Percentiles rank a stretch among this genome's conserved stretches.
phyloP scores from a whole-genome alignment of 169 alveolate genomes.

The Cryptosporidium sp. region DNA sequence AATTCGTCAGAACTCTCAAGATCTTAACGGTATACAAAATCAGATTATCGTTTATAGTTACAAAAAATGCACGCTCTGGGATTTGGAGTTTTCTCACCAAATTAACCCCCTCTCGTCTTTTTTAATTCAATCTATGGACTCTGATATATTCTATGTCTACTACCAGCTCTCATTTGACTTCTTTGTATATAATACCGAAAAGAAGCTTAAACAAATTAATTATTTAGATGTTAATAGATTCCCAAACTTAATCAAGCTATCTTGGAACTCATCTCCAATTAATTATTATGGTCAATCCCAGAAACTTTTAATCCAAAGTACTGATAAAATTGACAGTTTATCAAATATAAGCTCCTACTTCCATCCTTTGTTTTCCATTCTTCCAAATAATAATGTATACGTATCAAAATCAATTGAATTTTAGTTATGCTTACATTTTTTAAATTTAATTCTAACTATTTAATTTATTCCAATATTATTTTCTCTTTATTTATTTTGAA shows the following conservation, averaged over 20 bases:
- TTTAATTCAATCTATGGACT: constrained; percentile 1
- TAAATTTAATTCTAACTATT: neutral
- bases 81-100: constrained; percentile 41
- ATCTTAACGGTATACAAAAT: neutral
- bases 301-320: neutral
- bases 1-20: neutral
- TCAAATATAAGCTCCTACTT: neutral
- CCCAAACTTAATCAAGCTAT: constrained; percentile 22
- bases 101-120: constrained; percentile 15
- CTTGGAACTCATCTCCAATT: constrained; percentile 61
- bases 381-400: neutral
- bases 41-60: constrained; percentile 2
- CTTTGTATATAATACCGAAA: constrained; percentile 24
- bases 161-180: constrained; percentile 49
- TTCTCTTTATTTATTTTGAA: neutral
- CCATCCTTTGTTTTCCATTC: constrained; percentile 5
- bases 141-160: neutral
- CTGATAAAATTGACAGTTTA: neutral
- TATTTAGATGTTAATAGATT: constrained; percentile 22
- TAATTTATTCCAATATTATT: neutral
- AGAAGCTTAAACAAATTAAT: constrained; percentile 2
- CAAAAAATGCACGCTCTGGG: constrained; percentile 72
- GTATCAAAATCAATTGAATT: constrained; percentile 10
- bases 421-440: neutral
- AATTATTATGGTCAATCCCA: neutral